These are phyloP conservation scores for Colletotrichum agaves DNA, from an alignment of 2,329 filamentous ascomycete genomes.

Conservation along the genomic window DNA sequence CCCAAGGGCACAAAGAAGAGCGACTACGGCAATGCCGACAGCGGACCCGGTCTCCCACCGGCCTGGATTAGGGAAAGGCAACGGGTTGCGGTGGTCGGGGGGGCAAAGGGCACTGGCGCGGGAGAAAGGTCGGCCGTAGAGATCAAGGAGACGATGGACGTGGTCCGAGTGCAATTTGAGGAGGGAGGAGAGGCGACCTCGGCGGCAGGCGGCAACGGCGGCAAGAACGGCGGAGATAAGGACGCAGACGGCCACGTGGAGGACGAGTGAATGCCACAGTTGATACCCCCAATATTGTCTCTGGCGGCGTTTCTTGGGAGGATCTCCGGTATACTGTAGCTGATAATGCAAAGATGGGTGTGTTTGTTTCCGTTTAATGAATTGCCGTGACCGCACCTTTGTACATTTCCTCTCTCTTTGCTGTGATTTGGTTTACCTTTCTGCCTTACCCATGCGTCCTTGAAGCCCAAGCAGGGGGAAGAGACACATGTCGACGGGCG, in stretches of 20 bases:
- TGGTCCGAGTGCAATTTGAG: slow-evolving; percentile 35
- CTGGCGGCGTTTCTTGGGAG: slow-evolving; percentile 6
- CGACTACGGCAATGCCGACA: slow-evolving; percentile 74
- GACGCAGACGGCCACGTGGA: slow-evolving; percentile 5
- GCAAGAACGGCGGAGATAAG: neutral
- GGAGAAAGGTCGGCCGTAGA: slow-evolving; percentile 4
- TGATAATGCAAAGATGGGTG: slow-evolving; percentile 5
- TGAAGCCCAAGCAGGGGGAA: neutral
- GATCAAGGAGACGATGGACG: slow-evolving; percentile 33
- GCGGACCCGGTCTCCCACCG: slow-evolving; percentile 71
- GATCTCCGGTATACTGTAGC: slow-evolving; percentile 11
- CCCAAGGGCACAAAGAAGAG: slow-evolving; percentile 76
- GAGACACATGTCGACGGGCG: no score
- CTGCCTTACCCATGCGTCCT: no score
- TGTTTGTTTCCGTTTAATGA: neutral
- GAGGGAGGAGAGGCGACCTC: slow-evolving; percentile 1
- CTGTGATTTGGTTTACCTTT: no score
- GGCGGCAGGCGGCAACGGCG: neutral
- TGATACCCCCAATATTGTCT: slow-evolving; percentile 16
- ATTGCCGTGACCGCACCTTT: no score
- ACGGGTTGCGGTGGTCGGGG: slow-evolving; percentile 33
- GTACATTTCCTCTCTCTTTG: neutral
- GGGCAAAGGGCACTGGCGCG: slow-evolving; percentile 41
- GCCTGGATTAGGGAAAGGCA: slow-evolving; percentile 57
- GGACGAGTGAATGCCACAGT: slow-evolving; percentile 19